These are phyloP conservation scores for Pichia cactophila DNA, from an alignment of 1,139 yeast species.

Conservation along the genomic window DNA sequence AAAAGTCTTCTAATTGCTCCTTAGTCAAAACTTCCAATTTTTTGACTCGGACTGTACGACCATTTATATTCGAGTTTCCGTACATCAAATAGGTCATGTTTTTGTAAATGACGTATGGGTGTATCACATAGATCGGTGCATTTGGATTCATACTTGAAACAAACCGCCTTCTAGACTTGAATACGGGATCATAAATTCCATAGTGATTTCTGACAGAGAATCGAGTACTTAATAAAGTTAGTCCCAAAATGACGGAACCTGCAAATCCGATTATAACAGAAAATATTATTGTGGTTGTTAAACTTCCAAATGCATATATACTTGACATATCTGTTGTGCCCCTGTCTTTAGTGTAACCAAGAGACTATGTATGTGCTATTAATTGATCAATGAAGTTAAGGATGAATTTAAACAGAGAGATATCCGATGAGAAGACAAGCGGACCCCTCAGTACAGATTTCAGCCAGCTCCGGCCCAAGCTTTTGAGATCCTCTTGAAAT, in stretches of 20 bases:
- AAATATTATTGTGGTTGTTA: constrained; percentile 54
- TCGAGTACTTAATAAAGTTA: constrained; percentile 51
- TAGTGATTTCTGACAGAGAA: constrained; percentile 49
- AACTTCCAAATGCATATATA: constrained; percentile 18
- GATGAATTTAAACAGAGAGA: no score
- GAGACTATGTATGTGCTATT: no score
- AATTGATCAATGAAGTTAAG: no score
- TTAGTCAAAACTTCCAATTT: constrained; percentile 47
- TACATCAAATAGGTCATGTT: constrained; percentile 4
- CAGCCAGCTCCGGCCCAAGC: no score
- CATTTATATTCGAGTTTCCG: constrained; percentile 3
- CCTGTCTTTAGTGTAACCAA: no score
- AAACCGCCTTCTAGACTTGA: constrained; percentile 16
- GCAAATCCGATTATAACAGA: constrained; percentile 61
- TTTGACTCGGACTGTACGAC: constrained; percentile 32
- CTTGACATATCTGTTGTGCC: neutral
- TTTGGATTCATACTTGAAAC: constrained; percentile 20
- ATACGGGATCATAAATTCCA: constrained; percentile 42
- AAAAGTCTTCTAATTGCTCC: constrained; percentile 55
- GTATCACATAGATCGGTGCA: constrained; percentile 1
- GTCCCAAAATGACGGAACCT: constrained; percentile 44
- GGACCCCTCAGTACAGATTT: no score
- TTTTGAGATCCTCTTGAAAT: neutral
- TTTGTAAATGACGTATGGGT: constrained; percentile 12
- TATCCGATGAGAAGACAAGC: no score